Evolutionary conservation across 2,329 filamentous ascomycete species (phyloP).

Genomic region (Clarireedia paspali): DNA sequence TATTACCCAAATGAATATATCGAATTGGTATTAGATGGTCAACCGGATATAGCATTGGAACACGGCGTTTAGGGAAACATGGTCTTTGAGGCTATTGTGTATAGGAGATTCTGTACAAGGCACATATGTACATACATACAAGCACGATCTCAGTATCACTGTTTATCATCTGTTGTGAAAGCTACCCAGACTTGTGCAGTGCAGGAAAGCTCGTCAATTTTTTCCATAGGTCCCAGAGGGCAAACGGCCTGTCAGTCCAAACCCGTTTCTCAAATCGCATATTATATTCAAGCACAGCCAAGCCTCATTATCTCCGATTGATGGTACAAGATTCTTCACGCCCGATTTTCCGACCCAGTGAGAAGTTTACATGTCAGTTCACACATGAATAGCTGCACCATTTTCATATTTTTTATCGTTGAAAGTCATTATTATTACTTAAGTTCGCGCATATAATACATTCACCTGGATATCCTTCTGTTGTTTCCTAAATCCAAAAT

Average conservation of each 20-base stretch:
- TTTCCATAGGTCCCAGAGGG: too few relatives aligned
- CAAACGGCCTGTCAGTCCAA: too few relatives aligned
- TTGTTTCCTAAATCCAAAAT: neutral
- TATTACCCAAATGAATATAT: neutral
- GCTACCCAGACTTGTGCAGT: too few relatives aligned
- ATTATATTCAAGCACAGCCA: too few relatives aligned
- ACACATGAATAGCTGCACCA: neutral
- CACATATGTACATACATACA: neutral
- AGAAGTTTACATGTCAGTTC: neutral
- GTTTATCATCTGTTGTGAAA: neutral
- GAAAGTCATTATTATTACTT: neutral
- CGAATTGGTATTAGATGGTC: neutral
- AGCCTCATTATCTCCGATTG: too few relatives aligned
- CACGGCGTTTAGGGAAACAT: constrained; percentile 4
- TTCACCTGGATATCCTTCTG: neutral
- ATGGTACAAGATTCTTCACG: too few relatives aligned
- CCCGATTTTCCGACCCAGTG: too few relatives aligned
- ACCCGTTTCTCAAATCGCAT: too few relatives aligned
- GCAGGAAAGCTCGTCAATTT: too few relatives aligned
- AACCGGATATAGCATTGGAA: neutral
- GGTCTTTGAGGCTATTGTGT: neutral
- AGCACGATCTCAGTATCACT: neutral
- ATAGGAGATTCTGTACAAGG: constrained; percentile 3
- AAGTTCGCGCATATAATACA: neutral
- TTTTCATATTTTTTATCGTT: neutral